These are phyloP conservation scores for Allantophomopsis cytisporea DNA, from an alignment of 2,329 filamentous ascomycete genomes.

Conservation along the genomic window DNA sequence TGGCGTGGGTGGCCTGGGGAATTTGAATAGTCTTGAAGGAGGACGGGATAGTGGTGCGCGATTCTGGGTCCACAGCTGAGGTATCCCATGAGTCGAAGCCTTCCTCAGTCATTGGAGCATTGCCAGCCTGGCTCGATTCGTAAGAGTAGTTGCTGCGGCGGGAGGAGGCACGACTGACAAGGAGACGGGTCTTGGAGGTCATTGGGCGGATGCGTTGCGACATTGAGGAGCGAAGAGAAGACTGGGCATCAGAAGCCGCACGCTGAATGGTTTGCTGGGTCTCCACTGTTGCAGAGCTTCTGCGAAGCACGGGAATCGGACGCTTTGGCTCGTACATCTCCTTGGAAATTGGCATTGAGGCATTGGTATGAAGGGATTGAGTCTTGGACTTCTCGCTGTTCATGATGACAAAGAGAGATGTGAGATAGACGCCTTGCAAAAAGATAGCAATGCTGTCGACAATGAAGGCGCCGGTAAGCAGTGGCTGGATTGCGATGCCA, in stretches of 20 bases:
- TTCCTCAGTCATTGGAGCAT: conserved; percentile 28
- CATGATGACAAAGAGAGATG: too few species aligned
- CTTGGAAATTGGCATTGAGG: too few species aligned
- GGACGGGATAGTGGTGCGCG: conserved; percentile 41
- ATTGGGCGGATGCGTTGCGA: conserved; percentile 37
- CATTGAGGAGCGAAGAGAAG: conserved; percentile 33
- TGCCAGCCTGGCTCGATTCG: conserved; percentile 22
- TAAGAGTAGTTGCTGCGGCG: conserved; percentile 28
- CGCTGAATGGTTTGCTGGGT: conserved; percentile 11
- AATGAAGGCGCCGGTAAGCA: too few species aligned
- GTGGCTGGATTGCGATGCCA: too few species aligned
- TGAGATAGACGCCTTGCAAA: too few species aligned
- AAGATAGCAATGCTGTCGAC: too few species aligned
- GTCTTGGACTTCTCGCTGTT: too few species aligned
- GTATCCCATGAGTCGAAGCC: conserved; percentile 68
- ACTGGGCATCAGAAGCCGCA: conserved; percentile 30
- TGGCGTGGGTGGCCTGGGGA: conserved; percentile 7
- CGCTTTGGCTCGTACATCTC: too few species aligned
- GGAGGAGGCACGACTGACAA: conserved; percentile 25
- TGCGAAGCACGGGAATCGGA: too few species aligned
- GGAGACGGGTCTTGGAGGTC: conserved; percentile 39
- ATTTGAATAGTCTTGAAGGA: conserved; percentile 20
- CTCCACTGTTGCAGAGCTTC: too few species aligned
- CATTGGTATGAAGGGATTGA: too few species aligned
- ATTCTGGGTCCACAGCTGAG: conserved; percentile 49